Conservation (phyloP, 768 basidiomycete genomes). For the Mycena albidolilacea region DNA sequence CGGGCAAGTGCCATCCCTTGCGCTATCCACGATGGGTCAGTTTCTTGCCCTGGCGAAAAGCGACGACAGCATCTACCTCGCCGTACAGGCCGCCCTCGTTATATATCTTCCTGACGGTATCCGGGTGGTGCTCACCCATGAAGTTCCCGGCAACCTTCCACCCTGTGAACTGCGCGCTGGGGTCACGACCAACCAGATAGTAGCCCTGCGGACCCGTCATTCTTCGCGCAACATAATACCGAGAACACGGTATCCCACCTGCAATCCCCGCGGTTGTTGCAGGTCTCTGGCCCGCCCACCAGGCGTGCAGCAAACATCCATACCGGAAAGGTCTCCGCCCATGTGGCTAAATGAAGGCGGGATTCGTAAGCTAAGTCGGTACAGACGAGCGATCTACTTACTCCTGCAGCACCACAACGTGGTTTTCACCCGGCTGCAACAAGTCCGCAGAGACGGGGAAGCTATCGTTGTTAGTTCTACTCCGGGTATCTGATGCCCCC, state of each 20-base stretch:
- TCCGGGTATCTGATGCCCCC: slow-evolving; percentile 47
- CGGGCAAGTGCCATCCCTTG: slow-evolving; percentile 69
- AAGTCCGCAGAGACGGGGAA: slow-evolving; percentile 32
- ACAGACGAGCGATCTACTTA: neutral
- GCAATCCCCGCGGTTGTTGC: slow-evolving; percentile 36
- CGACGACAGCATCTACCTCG: slow-evolving; percentile 47
- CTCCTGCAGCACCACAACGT: slow-evolving; percentile 39
- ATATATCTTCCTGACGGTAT: slow-evolving; percentile 63
- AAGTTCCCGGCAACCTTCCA: slow-evolving; percentile 38
- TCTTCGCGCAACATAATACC: neutral
- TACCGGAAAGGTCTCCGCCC: slow-evolving; percentile 36
- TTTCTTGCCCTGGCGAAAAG: neutral
- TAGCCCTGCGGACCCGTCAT: slow-evolving; percentile 23
- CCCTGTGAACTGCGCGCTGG: slow-evolving; percentile 30
- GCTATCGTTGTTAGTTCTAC: slow-evolving; percentile 33
- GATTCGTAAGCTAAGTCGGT: neutral
- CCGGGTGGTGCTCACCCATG: slow-evolving; percentile 50
- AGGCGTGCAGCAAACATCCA: slow-evolving; percentile 38
- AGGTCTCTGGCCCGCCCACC: slow-evolving; percentile 38
- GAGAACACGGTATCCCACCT: neutral
- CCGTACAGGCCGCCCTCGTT: slow-evolving; percentile 66
- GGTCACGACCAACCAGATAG: slow-evolving; percentile 35
- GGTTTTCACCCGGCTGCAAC: slow-evolving; percentile 25
- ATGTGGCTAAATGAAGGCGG: slow-evolving; percentile 19
- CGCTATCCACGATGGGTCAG: slow-evolving; percentile 21